These are phyloP conservation scores for Chrysoporthe cubensis DNA, from an alignment of 2,329 filamentous ascomycete species.

Conservation along the genomic window DNA sequence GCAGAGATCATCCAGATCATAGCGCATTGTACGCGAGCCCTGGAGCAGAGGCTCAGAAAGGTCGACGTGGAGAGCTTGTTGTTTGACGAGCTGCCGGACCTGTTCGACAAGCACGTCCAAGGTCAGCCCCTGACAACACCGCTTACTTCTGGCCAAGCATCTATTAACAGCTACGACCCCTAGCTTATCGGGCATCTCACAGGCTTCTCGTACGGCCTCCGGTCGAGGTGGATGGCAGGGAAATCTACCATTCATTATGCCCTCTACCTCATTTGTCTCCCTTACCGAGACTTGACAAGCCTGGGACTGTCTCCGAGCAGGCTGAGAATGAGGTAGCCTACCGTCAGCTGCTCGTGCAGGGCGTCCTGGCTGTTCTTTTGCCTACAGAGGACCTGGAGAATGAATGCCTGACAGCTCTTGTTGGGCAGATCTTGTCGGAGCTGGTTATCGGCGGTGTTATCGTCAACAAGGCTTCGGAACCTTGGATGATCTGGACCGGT, in stretches of 20 bases:
- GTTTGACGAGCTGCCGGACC: slow-evolving; percentile 83
- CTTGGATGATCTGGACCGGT: slow-evolving; percentile 86
- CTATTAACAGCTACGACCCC: slow-evolving; percentile 29
- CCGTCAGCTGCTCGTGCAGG: slow-evolving; percentile 85
- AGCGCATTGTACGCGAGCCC: slow-evolving; percentile 83
- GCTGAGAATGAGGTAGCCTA: slow-evolving; percentile 79
- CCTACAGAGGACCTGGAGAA: slow-evolving; percentile 94
- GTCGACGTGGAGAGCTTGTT: slow-evolving; percentile 82
- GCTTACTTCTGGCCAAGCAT: background rate
- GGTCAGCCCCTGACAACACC: slow-evolving; percentile 54
- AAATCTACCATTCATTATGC: slow-evolving; percentile 81
- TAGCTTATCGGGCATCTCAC: slow-evolving; percentile 75
- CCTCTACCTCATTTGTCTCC: slow-evolving; percentile 82
- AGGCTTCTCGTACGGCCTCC: slow-evolving; percentile 61
- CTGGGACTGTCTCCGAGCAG: slow-evolving; percentile 61
- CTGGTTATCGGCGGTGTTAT: slow-evolving; percentile 85
- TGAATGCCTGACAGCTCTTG: slow-evolving; percentile 78
- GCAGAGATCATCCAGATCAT: slow-evolving; percentile 88
- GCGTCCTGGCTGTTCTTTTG: slow-evolving; percentile 78
- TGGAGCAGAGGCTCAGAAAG: slow-evolving; percentile 83
- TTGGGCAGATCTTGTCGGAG: slow-evolving; percentile 87
- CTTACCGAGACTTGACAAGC: slow-evolving; percentile 63
- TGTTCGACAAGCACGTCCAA: slow-evolving; percentile 78
- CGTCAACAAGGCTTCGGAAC: slow-evolving; percentile 79
- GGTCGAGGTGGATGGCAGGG: slow-evolving; percentile 63